Conservation (phyloP, 2,329 filamentous ascomycete genomes). For the Cylindrodendrum hubeiense region DNA sequence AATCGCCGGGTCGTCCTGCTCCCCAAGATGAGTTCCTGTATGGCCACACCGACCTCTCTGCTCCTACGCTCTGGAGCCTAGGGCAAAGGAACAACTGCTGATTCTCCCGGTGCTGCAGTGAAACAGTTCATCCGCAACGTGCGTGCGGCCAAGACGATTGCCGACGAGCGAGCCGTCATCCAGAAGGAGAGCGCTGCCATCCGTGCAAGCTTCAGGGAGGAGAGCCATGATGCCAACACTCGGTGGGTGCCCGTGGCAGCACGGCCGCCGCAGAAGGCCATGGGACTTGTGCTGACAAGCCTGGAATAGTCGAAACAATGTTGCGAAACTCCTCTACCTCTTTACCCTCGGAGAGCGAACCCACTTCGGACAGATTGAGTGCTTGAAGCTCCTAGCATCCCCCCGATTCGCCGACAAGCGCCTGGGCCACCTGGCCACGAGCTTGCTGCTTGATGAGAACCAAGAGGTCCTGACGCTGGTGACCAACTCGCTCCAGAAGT, state of each 20-base stretch:
- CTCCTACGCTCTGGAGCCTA: not conserved
- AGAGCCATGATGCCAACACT: slow-evolving; percentile 91
- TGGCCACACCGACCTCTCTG: slow-evolving; percentile 20
- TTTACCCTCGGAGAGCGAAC: slow-evolving; percentile 98
- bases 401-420: slow-evolving; percentile 98
- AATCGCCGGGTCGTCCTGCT: slow-evolving; percentile 46
- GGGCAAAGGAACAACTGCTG: slow-evolving; percentile 23
- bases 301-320: slow-evolving; percentile 88
- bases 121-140: slow-evolving; percentile 99
- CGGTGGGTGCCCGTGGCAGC: slow-evolving; percentile 69
- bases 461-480: slow-evolving; percentile 97
- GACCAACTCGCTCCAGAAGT: slow-evolving; percentile 99
- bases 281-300: slow-evolving; percentile 28
- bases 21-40: slow-evolving; percentile 57
- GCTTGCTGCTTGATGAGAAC: slow-evolving; percentile 96
- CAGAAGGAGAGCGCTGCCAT: slow-evolving; percentile 99
- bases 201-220: slow-evolving; percentile 96
- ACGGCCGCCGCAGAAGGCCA: not conserved
- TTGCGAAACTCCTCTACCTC: slow-evolving; percentile 96
- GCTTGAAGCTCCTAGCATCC: slow-evolving; percentile 95
- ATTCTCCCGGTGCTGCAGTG: slow-evolving; percentile 66
- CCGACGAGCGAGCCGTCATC: slow-evolving; percentile 97
- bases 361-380: slow-evolving; percentile 99
- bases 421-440: slow-evolving; percentile 94
- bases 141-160: slow-evolving; percentile 97